These are phyloP conservation scores for Vitellaria paradoxa DNA, from an alignment of 179 eudicot species.

Conservation along the genomic window DNA sequence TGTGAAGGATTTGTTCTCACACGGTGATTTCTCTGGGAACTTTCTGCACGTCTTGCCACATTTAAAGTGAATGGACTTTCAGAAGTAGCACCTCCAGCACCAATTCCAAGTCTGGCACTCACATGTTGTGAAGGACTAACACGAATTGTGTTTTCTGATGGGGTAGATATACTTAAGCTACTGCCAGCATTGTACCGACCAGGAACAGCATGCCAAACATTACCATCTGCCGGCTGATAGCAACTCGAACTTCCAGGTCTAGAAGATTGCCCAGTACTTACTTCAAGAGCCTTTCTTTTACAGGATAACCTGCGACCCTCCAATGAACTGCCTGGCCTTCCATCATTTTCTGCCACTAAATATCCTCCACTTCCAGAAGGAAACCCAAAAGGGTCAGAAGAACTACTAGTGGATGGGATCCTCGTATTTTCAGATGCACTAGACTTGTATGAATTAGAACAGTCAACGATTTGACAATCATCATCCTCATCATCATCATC, in stretches of 20 bases:
- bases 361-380: slow-evolving; percentile 50
- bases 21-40: slow-evolving; percentile 51
- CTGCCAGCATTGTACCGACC: slow-evolving; percentile 34
- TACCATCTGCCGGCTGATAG: slow-evolving; percentile 41
- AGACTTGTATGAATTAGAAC: slow-evolving; percentile 35
- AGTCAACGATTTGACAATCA: slow-evolving; percentile 33
- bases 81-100: slow-evolving; percentile 38
- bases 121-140: slow-evolving; percentile 32
- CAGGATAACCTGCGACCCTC: slow-evolving; percentile 66
- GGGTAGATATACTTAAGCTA: slow-evolving; percentile 29
- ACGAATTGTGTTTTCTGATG: slow-evolving; percentile 31
- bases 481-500: background rate
- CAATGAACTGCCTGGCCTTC: slow-evolving; percentile 50
- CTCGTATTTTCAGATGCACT: slow-evolving; percentile 31
- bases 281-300: slow-evolving; percentile 79
- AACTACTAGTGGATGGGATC: slow-evolving; percentile 36
- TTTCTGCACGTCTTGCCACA: slow-evolving; percentile 39
- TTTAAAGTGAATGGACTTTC: slow-evolving; percentile 34
- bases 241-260: slow-evolving; percentile 43
- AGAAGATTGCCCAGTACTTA: slow-evolving; percentile 66
- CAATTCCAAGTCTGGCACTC: slow-evolving; percentile 56
- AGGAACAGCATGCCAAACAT: slow-evolving; percentile 46
- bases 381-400: slow-evolving; percentile 47
- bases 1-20: slow-evolving; percentile 48
- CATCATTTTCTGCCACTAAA: slow-evolving; percentile 47